Base-by-base conservation (phyloP, 2,329 filamentous ascomycete genomes). In the Neofusicoccum laricinum region DNA sequence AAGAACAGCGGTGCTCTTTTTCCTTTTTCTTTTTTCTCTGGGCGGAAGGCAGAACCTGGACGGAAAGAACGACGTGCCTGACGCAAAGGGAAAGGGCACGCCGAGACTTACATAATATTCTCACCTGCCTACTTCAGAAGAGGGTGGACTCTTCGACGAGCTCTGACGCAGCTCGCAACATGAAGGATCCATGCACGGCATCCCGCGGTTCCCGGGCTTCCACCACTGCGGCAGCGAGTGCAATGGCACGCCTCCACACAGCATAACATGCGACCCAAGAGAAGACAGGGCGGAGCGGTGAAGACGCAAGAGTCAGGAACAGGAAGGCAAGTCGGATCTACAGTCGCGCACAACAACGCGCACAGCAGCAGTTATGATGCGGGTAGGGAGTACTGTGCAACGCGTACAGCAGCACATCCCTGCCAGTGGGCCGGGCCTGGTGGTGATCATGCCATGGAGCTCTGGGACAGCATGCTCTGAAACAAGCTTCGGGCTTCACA, bases 331-430 rank as follows among this genome's bases (percentile, higher is more conserved):
- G 30, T 17, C 40, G 53, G 40, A 45, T 32, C 12, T 8, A 17
- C 5, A 57, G 53, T 38, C 25, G 25, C 25, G 25, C 25, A 30
- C 25, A 7, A 30, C 25, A 30, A 30, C 38, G 38, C 12, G 53
- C 53, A 57, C 51, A 43, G 19, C 51, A 57, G 51, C 25, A 57
- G 34, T 30, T 14, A 21, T 19, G 53, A 57, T 57, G 53, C n/a
- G 38, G 21, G 32, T 15, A 43, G 36, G 53, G 53, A 57, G 50
- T 17, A 32, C 53, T 36, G 55, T 59, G 41, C 55, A 45, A 59
- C 55, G 40, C 41, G 55, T 46, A 59, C 55, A 48, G 41, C 55
- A 59, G 55, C 55, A 46, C 25, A 19, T 25, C 55, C 55, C 41
- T 59, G 55, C 2, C 55, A 6, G 55, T 15, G 25, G 15, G 53